These are phyloP conservation scores for Starmerella ratchasimensis DNA, from an alignment of 805 yeast genomes.

Conservation along the genomic window DNA sequence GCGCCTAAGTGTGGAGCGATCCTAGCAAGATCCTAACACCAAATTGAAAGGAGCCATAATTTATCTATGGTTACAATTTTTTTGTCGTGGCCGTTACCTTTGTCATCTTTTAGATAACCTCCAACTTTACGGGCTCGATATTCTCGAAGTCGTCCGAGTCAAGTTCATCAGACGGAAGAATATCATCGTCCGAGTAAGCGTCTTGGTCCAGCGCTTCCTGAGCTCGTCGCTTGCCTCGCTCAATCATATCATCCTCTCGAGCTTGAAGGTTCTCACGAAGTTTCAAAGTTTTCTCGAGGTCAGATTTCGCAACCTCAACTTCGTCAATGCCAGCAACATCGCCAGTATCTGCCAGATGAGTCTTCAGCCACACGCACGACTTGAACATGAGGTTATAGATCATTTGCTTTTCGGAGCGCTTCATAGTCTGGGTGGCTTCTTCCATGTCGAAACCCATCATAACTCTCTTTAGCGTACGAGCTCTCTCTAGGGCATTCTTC, in stretches of 20 bases:
- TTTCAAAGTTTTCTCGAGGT: constrained; percentile 1
- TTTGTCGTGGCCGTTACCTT: no score
- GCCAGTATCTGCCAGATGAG: constrained; percentile 11
- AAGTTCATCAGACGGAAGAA: constrained; percentile 3
- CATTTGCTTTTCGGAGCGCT: constrained; percentile 16
- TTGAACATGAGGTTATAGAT: constrained; percentile 16
- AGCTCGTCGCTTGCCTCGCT: constrained; percentile 5
- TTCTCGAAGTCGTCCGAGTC: constrained; percentile 1
- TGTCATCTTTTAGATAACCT: not conserved
- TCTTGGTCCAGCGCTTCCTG: not conserved
- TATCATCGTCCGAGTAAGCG: constrained; percentile 1
- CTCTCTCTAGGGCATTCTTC: constrained; percentile 12
- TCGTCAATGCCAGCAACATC: constrained; percentile 1
- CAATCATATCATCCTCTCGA: constrained; percentile 2
- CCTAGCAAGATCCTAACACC: no score
- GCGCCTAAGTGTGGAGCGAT: no score
- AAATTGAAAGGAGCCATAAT: no score
- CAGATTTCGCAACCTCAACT: not conserved
- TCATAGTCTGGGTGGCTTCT: constrained; percentile 14
- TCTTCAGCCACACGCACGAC: constrained; percentile 13
- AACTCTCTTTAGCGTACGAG: constrained; percentile 13
- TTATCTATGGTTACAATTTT: no score
- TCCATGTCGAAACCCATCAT: constrained; percentile 17
- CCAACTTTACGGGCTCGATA: not conserved
- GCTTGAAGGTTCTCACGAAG: not conserved